phyloP scores from a whole-genome alignment of 2,329 filamentous ascomycete species.

The Alternaria metachromatica region DNA sequence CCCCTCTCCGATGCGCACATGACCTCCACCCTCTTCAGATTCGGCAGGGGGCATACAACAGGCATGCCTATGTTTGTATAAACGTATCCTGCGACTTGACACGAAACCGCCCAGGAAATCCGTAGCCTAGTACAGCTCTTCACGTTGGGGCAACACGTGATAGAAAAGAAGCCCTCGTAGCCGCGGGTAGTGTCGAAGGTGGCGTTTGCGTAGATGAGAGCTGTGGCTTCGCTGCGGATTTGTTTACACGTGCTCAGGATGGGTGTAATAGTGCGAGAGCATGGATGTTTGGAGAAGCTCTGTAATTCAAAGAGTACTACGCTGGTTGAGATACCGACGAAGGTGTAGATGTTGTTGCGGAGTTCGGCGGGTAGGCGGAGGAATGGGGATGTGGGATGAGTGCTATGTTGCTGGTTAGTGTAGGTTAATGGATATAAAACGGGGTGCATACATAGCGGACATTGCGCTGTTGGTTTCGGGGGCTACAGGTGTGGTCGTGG shows the following conservation, averaged over 20 bases:
- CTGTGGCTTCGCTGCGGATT: background rate
- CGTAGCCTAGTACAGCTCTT: background rate
- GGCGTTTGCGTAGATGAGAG: background rate
- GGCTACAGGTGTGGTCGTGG: background rate
- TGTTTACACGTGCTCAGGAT: background rate
- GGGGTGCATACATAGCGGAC: background rate
- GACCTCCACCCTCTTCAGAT: background rate
- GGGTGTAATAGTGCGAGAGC: background rate
- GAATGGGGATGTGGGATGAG: background rate
- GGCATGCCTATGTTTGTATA: rapidly evolving
- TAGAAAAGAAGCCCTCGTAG: background rate
- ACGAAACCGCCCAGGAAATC: background rate
- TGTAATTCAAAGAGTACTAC: no score
- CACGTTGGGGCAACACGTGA: background rate
- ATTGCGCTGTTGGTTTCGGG: background rate
- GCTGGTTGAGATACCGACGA: background rate
- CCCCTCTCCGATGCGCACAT: background rate
- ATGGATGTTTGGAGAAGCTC: background rate
- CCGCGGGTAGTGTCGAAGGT: background rate
- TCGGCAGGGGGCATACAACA: background rate
- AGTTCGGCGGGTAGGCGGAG: background rate
- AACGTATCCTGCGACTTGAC: rapidly evolving
- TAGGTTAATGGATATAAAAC: background rate
- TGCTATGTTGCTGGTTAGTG: background rate
- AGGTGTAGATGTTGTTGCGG: background rate